Evolutionary conservation across 1,139 yeast genomes (phyloP), one percentile per base, ranked within the genome.

Genomic region (Zygosaccharomyces sapae): DNA sequence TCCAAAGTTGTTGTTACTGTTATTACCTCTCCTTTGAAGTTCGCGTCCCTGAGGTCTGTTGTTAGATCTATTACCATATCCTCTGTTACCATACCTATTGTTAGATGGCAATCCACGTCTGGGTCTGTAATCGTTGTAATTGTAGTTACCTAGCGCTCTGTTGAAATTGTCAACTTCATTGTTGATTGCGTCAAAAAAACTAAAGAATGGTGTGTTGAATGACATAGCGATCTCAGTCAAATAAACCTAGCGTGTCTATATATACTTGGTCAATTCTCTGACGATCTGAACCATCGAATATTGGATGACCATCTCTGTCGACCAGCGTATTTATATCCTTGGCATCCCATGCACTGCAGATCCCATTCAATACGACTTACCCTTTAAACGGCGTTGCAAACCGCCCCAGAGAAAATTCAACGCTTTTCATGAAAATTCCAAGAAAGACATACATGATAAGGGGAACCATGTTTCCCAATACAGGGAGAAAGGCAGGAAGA

Each of bases 141-240:
- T 61, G 31, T 44, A 41, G 30, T 53, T 53, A 36, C 61, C 62
- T 46, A 69, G 52, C 38, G 66, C 47, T 34, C 63, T 57, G 56
- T 69, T 67, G 62, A 70, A 65, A 31, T 62, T 61, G 24, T 62
- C 66, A 36, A 71, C 74, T 47, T 71, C 75, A 27, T 65, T 67
- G 57, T 64, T 68, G 53, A 71, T 67, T 53, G 64, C 62, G 49
- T 71, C 74, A 50, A 71, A 70, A 55, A 71, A 70, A 49, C 63
- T 66, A 61, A 64, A 70, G 59, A 70, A 71, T 65, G 74, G 73
- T 41, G 69, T 61, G 63, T 64, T 65, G 46, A 59, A 61, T 38
- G 71, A 63, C 71, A 68, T 68, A 37, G 5, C 22, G 12, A 27
- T 10, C 31, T 10, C 31, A 10, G 5, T 27, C 12, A 5, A 16